These are phyloP conservation scores for Hygrocybe punicea DNA, from an alignment of 768 basidiomycete genomes.

Conservation along the genomic window DNA sequence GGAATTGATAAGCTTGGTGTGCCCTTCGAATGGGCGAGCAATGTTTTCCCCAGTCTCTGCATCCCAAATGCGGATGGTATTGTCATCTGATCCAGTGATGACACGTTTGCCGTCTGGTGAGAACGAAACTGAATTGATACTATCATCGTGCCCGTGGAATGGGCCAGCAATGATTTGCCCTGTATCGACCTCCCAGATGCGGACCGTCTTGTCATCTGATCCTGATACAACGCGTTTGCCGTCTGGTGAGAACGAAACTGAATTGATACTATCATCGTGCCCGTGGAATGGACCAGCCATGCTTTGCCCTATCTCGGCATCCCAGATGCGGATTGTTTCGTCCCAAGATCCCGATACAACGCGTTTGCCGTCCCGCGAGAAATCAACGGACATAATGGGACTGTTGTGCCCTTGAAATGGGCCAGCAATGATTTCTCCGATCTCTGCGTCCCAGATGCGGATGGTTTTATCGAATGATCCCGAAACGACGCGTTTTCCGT, in stretches of 20 bases:
- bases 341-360: constrained; percentile 25
- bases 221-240: too few relatives aligned
- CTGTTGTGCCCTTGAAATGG: neutral
- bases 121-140: neutral
- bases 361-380: neutral
- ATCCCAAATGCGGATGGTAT: neutral
- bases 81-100: neutral
- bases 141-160: neutral
- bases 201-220: constrained; percentile 39
- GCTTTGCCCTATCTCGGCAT: neutral
- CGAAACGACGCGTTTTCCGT: constrained; percentile 21
- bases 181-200: constrained; percentile 99
- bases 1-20: neutral
- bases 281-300: neutral
- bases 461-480: constrained; percentile 18
- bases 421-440: constrained; percentile 1
- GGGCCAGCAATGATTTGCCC: constrained; percentile 32
- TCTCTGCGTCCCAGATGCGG: constrained; percentile 12
- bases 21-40: neutral
- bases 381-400: neutral
- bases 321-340: constrained; percentile 10
- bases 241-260: neutral
- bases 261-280: neutral
- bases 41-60: neutral
- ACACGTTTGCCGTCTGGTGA: neutral